Base-by-base conservation (phyloP, 2,329 filamentous ascomycete genomes). In the Exophiala alcalophila region DNA sequence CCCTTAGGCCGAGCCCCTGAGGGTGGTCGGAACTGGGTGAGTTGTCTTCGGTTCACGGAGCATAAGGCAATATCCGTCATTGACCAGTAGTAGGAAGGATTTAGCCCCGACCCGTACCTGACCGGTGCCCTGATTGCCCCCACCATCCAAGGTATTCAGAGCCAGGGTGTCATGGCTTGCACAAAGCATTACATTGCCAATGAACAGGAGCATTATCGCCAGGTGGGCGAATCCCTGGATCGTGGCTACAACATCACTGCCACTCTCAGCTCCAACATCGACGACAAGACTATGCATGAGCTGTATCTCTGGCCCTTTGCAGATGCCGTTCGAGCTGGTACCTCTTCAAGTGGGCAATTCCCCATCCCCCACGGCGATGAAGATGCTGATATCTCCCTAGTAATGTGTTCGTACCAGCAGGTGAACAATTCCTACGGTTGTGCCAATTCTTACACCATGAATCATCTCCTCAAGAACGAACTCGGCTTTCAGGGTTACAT, bases 111-210 rank as follows among this genome's bases (percentile, higher is more conserved):
- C 56, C 86, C 86, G 0, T 82, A 84, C 10, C 71, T 89, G 39
- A 81, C 86, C 38, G 89, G 84, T 38, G 70, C 83, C 50, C 79
- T 80, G 40, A 82, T 90, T 54, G 79, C 79, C 25, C 74, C 85
- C 60, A 86, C 83, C 1, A 76, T 94, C 48, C 76, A 78, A 60
- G 89, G 89, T 48, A 90, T 94, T 30, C 89, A 94, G 60, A 78
- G 83, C 58, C 80, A 82, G 10, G 87, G 87, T 61, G 78, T 91
- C 39, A 84, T 94, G 65, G 87, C 89, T 48, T 89, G 84, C 57
- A 83, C 84, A 32, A 91, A 90, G 72, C 85, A 90, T 60, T 84
- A 71, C 60, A 77, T 87, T 45, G 75, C 68, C 34, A 86, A 90
- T 56, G 84, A 87, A 65, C 86, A 89, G 67, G 73, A 86, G 73